phyloP scores from a whole-genome alignment of 2,329 filamentous ascomycete species.

The Periglandula ipomoeae region DNA sequence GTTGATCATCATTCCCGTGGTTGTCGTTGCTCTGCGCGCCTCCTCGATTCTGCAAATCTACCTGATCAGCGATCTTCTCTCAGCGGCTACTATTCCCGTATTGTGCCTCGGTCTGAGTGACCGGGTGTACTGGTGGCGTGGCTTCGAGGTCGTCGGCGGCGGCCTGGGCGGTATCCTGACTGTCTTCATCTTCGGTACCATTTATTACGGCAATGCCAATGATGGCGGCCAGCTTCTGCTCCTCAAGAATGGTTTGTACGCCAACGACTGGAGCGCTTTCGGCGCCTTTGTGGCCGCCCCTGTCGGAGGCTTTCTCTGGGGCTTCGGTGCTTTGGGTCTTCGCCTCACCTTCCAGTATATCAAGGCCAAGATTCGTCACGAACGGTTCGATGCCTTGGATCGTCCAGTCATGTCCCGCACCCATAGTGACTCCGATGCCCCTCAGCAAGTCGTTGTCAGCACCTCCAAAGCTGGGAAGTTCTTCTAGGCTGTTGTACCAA shows the following conservation, averaged over 20 bases:
- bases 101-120: constrained; percentile 64
- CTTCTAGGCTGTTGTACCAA: constrained; percentile 28
- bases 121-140: constrained; percentile 66
- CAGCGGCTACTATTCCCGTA: constrained; percentile 65
- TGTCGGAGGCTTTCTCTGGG: constrained; percentile 65
- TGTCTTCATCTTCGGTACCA: constrained; percentile 71
- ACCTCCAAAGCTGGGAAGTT: constrained; percentile 41
- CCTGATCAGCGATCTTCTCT: constrained; percentile 72
- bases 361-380: constrained; percentile 46
- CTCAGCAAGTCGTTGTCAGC: constrained; percentile 20
- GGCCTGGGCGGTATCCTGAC: constrained; percentile 69
- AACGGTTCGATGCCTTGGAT: constrained; percentile 60
- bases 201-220: constrained; percentile 63
- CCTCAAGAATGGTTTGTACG: constrained; percentile 65
- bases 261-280: constrained; percentile 71
- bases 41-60: constrained; percentile 74
- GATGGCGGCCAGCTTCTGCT: constrained; percentile 60
- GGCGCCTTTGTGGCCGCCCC: constrained; percentile 76
- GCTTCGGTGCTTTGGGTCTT: constrained; percentile 49
- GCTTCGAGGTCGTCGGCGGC: constrained; percentile 71
- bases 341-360: constrained; percentile 52
- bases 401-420: constrained; percentile 28
- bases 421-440: constrained; percentile 6
- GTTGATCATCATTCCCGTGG: constrained; percentile 62
- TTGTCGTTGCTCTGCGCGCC: constrained; percentile 64